These are phyloP conservation scores for Herpotrichia juniperi DNA, from an alignment of 2,329 filamentous ascomycete genomes.

Conservation along the genomic window DNA sequence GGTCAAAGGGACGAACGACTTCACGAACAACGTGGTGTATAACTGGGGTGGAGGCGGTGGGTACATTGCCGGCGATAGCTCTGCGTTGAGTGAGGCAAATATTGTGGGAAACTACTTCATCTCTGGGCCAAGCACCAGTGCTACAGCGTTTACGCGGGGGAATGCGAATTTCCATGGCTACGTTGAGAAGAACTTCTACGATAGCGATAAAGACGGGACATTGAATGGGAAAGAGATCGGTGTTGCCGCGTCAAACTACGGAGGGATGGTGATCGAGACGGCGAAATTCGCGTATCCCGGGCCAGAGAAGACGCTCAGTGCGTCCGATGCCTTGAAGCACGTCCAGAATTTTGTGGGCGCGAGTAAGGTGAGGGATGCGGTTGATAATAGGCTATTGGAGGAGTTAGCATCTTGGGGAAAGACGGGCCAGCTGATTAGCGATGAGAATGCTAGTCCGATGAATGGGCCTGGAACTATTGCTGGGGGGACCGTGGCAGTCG, in stretches of 20 bases:
- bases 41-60: slow-evolving; percentile 62
- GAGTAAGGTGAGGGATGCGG: slow-evolving; percentile 52
- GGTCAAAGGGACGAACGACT: slow-evolving; percentile 63
- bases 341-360: slow-evolving; percentile 51
- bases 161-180: slow-evolving; percentile 61
- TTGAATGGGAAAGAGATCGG: slow-evolving; percentile 57
- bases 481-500: slow-evolving; percentile 47
- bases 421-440: slow-evolving; percentile 52
- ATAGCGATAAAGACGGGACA: slow-evolving; percentile 56
- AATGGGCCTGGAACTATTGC: slow-evolving; percentile 49
- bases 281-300: slow-evolving; percentile 52
- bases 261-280: slow-evolving; percentile 52
- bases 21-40: slow-evolving; percentile 59
- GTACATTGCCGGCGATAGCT: slow-evolving; percentile 61
- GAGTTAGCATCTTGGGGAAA: slow-evolving; percentile 56
- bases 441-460: slow-evolving; percentile 52
- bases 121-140: slow-evolving; percentile 57
- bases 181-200: slow-evolving; percentile 60
- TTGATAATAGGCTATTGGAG: slow-evolving; percentile 51
- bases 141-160: slow-evolving; percentile 61
- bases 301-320: slow-evolving; percentile 48
- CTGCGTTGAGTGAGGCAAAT: slow-evolving; percentile 55
- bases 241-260: slow-evolving; percentile 52
- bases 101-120: slow-evolving; percentile 65
- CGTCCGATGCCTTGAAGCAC: slow-evolving; percentile 49